Conservation (phyloP, 352 stramenopile species). For the Phytophthora uliginosa region DNA sequence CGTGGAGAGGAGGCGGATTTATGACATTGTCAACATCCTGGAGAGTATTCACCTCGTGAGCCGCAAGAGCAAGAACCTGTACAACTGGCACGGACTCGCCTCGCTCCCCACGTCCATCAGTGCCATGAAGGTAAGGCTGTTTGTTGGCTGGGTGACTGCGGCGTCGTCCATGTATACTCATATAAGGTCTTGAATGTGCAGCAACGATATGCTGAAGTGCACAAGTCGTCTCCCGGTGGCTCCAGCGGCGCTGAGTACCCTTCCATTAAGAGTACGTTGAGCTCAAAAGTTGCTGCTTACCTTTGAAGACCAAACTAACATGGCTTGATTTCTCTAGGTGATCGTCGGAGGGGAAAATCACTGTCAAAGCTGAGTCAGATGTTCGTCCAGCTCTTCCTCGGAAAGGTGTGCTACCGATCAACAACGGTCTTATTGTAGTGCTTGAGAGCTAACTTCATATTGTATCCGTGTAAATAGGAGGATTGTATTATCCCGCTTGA, state of each 20-base stretch:
- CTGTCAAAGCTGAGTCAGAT: constrained; percentile 95
- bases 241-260: constrained; percentile 55
- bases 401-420: constrained; percentile 54
- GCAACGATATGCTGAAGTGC: constrained; percentile 57
- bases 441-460: neutral
- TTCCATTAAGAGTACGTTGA: constrained; percentile 62
- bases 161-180: neutral
- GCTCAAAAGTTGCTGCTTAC: neutral
- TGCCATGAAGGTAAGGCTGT: constrained; percentile 72
- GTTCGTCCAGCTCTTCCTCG: constrained; percentile 97
- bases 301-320: constrained; percentile 5
- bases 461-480: constrained; percentile 51
- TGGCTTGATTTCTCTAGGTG: constrained; percentile 23
- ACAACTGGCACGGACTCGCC: constrained; percentile 91
- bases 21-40: constrained; percentile 99
- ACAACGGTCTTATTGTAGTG: neutral
- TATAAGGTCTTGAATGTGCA: constrained; percentile 10
- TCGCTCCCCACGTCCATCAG: constrained; percentile 73
- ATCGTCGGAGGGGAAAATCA: constrained; percentile 84
- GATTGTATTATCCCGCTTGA: constrained; percentile 94
- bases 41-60: constrained; percentile 96
- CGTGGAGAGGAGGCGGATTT: constrained; percentile 96
- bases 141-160: neutral
- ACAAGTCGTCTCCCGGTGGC: constrained; percentile 32
- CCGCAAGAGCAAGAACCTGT: constrained; percentile 98